A percentile compares a stretch with the other conserved stretches of the same genome.
These are phyloP conservation scores for Ramaria rubella DNA, from an alignment of 768 basidiomycete genomes.

Conservation along the genomic window DNA sequence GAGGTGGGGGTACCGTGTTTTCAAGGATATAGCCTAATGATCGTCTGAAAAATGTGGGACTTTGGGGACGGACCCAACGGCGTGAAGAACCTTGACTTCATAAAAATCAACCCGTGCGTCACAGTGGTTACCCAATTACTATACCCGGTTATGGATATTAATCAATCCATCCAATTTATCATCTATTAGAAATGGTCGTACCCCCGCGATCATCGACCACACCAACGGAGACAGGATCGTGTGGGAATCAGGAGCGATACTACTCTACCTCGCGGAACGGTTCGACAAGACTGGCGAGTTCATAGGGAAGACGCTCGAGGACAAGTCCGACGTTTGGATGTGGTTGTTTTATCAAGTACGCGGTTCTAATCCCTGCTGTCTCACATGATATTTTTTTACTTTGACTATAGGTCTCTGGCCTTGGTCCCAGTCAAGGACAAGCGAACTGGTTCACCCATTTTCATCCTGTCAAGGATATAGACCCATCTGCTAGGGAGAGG, in stretches of 20 bases:
- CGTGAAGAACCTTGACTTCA: constrained; percentile 1
- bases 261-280: constrained; percentile 75
- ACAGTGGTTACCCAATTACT: too few species aligned
- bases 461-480: constrained; percentile 14
- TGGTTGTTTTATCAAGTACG: constrained; percentile 3
- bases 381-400: background rate
- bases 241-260: constrained; percentile 76
- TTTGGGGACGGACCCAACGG: constrained; percentile 3
- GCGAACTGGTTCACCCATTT: constrained; percentile 14
- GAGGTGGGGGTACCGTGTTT: too few species aligned
- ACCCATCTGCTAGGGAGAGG: constrained; percentile 13
- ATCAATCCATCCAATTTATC: background rate
- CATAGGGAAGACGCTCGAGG: constrained; percentile 18
- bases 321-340: background rate
- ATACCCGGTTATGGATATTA: background rate
- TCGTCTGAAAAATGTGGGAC: too few species aligned
- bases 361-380: background rate
- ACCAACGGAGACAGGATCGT: constrained; percentile 48
- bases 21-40: too few species aligned
- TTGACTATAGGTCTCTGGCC: constrained; percentile 9
- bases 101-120: constrained; percentile 7
- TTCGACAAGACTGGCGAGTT: constrained; percentile 72
- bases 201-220: constrained; percentile 61
- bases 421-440: constrained; percentile 7
- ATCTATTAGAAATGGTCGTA: constrained; percentile 51